Evolutionary conservation across 257 asterid genomes (phyloP).

Genomic region (Plantago ovata): DNA sequence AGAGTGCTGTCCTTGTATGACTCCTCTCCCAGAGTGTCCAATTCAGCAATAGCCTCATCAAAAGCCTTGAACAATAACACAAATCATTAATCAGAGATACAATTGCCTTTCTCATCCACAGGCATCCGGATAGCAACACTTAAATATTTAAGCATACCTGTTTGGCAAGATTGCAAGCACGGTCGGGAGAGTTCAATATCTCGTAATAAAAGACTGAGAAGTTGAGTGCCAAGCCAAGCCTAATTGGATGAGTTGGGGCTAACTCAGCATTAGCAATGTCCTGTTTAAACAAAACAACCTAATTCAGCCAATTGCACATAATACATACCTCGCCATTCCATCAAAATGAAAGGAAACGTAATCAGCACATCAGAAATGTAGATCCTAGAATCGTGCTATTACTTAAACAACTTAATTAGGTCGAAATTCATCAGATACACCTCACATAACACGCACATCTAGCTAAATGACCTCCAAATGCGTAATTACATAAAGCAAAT

Average conservation of each 20-base stretch:
- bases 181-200: conserved; percentile 79
- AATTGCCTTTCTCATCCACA: too few species aligned
- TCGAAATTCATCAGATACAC: too few species aligned
- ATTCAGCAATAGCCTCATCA: conserved; percentile 88
- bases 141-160: conserved; percentile 39
- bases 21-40: conserved; percentile 93
- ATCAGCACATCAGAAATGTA: not conserved
- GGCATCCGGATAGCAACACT: too few species aligned
- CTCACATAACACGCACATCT: too few species aligned
- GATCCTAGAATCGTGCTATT: too few species aligned
- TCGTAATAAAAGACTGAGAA: conserved; percentile 87
- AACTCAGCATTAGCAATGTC: conserved; percentile 76
- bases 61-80: conserved; percentile 51
- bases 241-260: conserved; percentile 86
- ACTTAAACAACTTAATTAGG: too few species aligned
- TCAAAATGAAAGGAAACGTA: not conserved
- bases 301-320: not conserved
- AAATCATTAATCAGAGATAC: not conserved
- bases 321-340: not conserved
- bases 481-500: too few species aligned
- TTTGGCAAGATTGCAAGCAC: conserved; percentile 84
- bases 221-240: conserved; percentile 84
- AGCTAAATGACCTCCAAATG: too few species aligned
- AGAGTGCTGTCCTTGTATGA: conserved; percentile 95
- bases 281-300: conserved; percentile 24